These are phyloP conservation scores for Aspergillus sclerotialis DNA, from an alignment of 2,329 filamentous ascomycete genomes.

Conservation along the genomic window DNA sequence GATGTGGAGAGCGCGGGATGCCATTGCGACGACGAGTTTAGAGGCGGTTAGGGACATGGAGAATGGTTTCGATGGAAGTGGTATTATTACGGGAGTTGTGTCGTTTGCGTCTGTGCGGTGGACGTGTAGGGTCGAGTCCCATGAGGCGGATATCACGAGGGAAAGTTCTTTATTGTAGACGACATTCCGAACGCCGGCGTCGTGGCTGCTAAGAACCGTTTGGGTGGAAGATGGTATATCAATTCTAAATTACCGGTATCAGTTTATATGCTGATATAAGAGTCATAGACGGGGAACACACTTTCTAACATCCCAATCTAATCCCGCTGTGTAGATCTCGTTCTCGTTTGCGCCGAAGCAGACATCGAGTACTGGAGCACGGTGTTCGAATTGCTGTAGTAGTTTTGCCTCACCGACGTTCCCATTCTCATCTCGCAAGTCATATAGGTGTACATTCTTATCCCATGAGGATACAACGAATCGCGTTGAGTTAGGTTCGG, in stretches of 20 bases:
- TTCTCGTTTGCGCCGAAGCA: conserved; percentile 80
- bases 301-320: conserved; percentile 82
- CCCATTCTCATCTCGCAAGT: conserved; percentile 51
- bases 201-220: conserved; percentile 70
- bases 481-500: conserved; percentile 62
- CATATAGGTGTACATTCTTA: conserved; percentile 83
- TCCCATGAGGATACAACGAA: conserved; percentile 96
- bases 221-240: conserved; percentile 66
- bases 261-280: too few relatives aligned
- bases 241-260: too few relatives aligned
- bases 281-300: too few relatives aligned
- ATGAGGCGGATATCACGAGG: conserved; percentile 81
- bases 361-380: conserved; percentile 80
- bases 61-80: conserved; percentile 80
- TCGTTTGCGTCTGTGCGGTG: conserved; percentile 52
- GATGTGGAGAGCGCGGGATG: conserved; percentile 84
- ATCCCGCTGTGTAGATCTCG: conserved; percentile 76
- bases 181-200: conserved; percentile 71
- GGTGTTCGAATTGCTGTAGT: conserved; percentile 68
- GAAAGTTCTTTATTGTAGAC: conserved; percentile 71
- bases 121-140: conserved; percentile 86
- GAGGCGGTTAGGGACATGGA: conserved; percentile 70
- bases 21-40: conserved; percentile 93
- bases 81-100: conserved; percentile 55
- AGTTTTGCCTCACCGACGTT: conserved; percentile 56